Evolutionary conservation across 495 filamentous ascomycete species (phyloP), one percentile per base, ranked within the genome.

Genomic region (Hypomontagnella submonticulosa): DNA sequence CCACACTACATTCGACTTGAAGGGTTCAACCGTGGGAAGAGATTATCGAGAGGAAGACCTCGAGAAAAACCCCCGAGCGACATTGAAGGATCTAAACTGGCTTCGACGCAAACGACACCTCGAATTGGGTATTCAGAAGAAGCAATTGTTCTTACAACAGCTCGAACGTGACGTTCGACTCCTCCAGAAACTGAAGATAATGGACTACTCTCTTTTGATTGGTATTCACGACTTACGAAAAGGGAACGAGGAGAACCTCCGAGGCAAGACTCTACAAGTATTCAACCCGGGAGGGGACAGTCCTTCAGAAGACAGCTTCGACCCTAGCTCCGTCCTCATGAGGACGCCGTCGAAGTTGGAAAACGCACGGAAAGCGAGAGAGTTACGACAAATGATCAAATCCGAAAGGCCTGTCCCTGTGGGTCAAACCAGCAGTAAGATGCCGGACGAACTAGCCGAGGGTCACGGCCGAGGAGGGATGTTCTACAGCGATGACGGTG

Each of bases 21-120:
- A 99, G 76, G 95, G 95, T n/a, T 97, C 94, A 12, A 97, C 93
- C 0, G 87, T 98, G 62, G 95, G 95, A 30, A 86, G 95, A 63
- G 92, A 98, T 71, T 90, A 92, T 74, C 89, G 82, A 59, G 96
- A 97, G 73, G 92, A 96, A 41, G 87, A 96, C 23, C 81, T 98
- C 13, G 89, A 89, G 67, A 87, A 87, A 53, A 97, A 98, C 67
- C 95, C 96, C 4, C 84, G 95, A 47, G 95, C 94, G 1, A 98
- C 95, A 0, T 73, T 98, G 77, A 99, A 99, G 75, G 95, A 99
- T 75, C 76, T 98, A 23, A 99, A 99, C 74, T 99, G 95, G 95
- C 79, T 97, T 59, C 88, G 93, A 52, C 86, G 95, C 62, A 85
- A 92, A 67, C 83, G 92, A 50, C 84, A 96, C 66, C 79, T 99